Evolutionary conservation across 2,329 filamentous ascomycete genomes (phyloP), one percentile per base, ranked within the genome.

Genomic region (Gaeumannomyces tritici): DNA sequence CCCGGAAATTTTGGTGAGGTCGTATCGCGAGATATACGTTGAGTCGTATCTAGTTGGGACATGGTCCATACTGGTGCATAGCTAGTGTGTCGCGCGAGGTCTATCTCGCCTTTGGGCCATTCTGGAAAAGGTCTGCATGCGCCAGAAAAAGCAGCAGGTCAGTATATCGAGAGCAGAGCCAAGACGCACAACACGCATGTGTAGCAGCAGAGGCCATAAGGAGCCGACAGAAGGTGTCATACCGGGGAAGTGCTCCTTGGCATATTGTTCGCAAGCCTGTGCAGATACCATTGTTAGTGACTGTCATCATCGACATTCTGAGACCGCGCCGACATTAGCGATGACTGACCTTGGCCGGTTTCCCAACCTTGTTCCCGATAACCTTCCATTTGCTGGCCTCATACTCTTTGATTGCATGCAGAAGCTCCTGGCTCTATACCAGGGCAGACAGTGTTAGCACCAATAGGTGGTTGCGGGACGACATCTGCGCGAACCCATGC

Each of bases 321-420:
- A n/a, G 57, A 33, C 11, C 26, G 21, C 29, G 6, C 33, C 1
- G 31, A 47, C 28, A 24, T 18, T 9, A 47, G 33, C 26, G 58
- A 15, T 24, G 27, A 63, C 65, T 55, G 13, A 91, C 89, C 87
- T 99, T 99, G 69, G 95, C 95, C 59, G 95, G 95, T 78, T 99
- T 99, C 71, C 93, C 92, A 69, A 99, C 91, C 76, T 98, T 98
- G 74, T 91, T 88, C 47, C 95, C 95, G 72, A 98, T 98, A 29
- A 89, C 87, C 78, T 98, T 98, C 95, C 95, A 99, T 74, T 98
- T 98, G 75, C 96, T 97, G 72, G 91, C 89, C 74, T 99, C 95
- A 77, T 98, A 98, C 73, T 99, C 95, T 77, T 96, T 97, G 78
- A 99, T 99, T 33, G 95, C 95, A 67, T 90, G 91, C 67, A 96